Base-by-base conservation (phyloP, 2,329 filamentous ascomycete species). In the Calonectria pseudoturangicola region DNA sequence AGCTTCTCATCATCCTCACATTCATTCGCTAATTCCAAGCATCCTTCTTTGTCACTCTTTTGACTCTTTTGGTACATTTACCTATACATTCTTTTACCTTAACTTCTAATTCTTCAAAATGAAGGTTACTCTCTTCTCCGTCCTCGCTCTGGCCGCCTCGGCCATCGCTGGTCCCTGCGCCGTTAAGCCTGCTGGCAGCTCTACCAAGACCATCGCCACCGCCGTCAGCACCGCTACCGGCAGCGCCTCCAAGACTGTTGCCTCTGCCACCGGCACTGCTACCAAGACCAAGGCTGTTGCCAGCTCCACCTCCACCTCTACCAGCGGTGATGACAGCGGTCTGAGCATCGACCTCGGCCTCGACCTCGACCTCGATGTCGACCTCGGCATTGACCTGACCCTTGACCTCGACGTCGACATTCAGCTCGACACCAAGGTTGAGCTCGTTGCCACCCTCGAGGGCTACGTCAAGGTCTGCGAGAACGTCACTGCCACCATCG, bases 91-190 rank as follows among this genome's bases (percentile, higher is more conserved):
- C 54, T 60, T 36, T 36, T 36, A 10, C 12, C 10, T 60, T 60
- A 60, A 60, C 39, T 41, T 36, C 39, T 60, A 60, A 60, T 60
- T 10, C 21, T 41, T 27, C 54, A 60, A 21, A 13, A 60, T 60
- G 54, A 60, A 60, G 54, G 54, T n/a, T 41, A 27, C 54, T 16
- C 25, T 60, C 36, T 41, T 60, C 54, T 60, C 54, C 54, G 54
- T 60, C 33, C 6, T 60, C 13, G 54, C 54, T 16, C 54, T 60
- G 54, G 54, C 54, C 39, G 36, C 54, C 33, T 60, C 54, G 21
- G 54, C 54, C 54, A 60, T 60, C 15, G 54, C 54, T 18, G 21
- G 54, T 21, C 54, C 54, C 18, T 60, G 54, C 7, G 54, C 54
- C 54, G 54, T 60, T 21, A 41, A 60, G 54, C 54, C 54, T 12